A percentile compares a stretch with the other conserved stretches of the same genome.
These are phyloP conservation scores for Pythium rhizo-oryzae DNA, from an alignment of 352 stramenopile species.

Conservation along the genomic window DNA sequence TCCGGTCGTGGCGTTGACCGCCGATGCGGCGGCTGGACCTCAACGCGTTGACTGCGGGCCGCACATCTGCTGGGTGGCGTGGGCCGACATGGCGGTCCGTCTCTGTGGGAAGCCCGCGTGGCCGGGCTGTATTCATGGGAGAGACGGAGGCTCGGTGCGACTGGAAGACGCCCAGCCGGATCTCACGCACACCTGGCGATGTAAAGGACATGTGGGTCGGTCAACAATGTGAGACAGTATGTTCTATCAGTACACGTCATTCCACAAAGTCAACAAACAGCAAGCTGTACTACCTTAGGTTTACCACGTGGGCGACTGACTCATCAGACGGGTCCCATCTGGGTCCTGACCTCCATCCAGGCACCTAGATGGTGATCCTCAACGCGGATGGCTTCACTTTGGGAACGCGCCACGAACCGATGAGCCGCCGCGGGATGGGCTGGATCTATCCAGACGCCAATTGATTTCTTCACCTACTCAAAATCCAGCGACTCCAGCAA, in stretches of 20 bases:
- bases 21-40: neutral
- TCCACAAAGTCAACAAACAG: no score
- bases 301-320: neutral
- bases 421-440: neutral
- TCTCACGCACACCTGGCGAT: neutral
- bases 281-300: neutral
- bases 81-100: neutral
- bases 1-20: neutral
- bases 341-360: neutral
- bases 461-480: conserved; percentile 42
- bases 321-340: neutral
- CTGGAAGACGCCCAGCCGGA: conserved; percentile 2
- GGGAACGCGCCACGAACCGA: neutral
- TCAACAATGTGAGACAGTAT: neutral
- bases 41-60: neutral
- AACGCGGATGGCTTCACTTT: conserved; percentile 1
- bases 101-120: neutral
- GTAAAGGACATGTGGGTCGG: conserved; percentile 5
- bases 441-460: conserved; percentile 22
- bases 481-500: neutral
- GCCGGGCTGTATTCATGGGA: neutral
- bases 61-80: neutral
- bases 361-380: neutral
- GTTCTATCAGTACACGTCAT: conserved; percentile 5
- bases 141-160: neutral